Base-by-base conservation (phyloP, 2,329 filamentous ascomycete genomes). In the Lachnellula hyalina region DNA sequence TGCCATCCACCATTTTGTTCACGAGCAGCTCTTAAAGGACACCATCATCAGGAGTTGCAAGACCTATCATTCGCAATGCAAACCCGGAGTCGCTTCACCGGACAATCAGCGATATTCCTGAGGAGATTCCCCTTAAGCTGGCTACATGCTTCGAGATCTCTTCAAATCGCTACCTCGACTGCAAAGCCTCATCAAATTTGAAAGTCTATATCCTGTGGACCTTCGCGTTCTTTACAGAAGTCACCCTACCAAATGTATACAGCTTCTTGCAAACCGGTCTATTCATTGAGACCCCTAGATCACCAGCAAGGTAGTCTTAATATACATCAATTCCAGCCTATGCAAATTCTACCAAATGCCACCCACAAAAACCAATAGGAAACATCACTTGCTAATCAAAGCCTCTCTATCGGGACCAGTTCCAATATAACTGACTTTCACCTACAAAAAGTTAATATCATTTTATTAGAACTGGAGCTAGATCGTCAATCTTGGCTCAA, bases 321-420 rank as follows among this genome's bases (percentile, higher is more conserved):
- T 32, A 32, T 32, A 32, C 28, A 32, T 32, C 9, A 11, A 32
- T 32, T 11, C 8, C 28, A 32, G 28, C 28, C 28, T 11, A 11
- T 11, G 28, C 28, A 32, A 11, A 32, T 32, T 4, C 28, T 32
- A 32, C 28, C 28, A 2, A 12, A 40, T 40, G 8, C 14, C 36
- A 2, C 21, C 21, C 21, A 21, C 21, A 21, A 21, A 21, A 17
- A 40, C 1, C n/a, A 40, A 40, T 40, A 40, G 12, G 36, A 40
- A 15, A 17, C 28, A n/a, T 40, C n/a, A 40, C 3, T 17, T 15
- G 36, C 36, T 46, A 17, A 87, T 82, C 80, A 86, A 85, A 66
- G 80, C 79, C 64, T 87, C 82, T 55, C 84, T 75, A 47, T 77
- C 80, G 40, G 83, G 84, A 6, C 85, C 85, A 19, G 85, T 85